Base-by-base conservation (phyloP, 2,329 filamentous ascomycete genomes). In the Trichoderma sp. region DNA sequence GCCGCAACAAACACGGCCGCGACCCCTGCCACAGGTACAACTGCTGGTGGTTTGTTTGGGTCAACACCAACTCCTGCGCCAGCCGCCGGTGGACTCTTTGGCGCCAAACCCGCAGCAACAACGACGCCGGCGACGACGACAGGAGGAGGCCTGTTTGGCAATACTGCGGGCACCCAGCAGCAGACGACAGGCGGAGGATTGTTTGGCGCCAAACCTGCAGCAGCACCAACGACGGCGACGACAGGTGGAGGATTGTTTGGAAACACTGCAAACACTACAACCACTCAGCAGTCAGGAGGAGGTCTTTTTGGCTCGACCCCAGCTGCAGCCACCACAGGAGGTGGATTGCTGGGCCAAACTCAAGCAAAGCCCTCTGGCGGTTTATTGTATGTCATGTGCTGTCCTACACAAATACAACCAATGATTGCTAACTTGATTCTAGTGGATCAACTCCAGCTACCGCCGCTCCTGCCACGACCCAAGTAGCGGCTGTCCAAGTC, bases 401-500 rank as follows among this genome's bases (percentile, higher is more conserved):
- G 6, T 32, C 4, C 26, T 58, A 28, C 18, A 58, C 11, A 12
- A 9, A 58, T 18, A 14, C 12, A 43, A 43, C 1, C 1, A 28
- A 39, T 15, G 21, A 39, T 32, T 68, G 34, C 76, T 79, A 75
- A 78, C 64, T 0, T 21, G 11, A n/a, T 18, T 36, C 24, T 53
- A 82, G 80, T 43, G 78, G 79, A 21, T 77, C 80, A 73, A 71
- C 74, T 15, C 78, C 81, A 63, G 58, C 78, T 34, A 78, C 78
- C 68, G 77, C 77, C 62, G 72, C 75, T 11, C 79, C 79, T 65
- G 81, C 83, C 11, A 84, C 73, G 78, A 86, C 85, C 65, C 86
- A 88, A 74, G 86, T 91, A 18, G 90, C 91, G 0, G 93, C 92
- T 21, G 92, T 94, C 21, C 91, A 92, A 77, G 92, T 97, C 77